These are phyloP conservation scores for Fusarium stilboides DNA, from an alignment of 2,329 filamentous ascomycete genomes.

Conservation along the genomic window DNA sequence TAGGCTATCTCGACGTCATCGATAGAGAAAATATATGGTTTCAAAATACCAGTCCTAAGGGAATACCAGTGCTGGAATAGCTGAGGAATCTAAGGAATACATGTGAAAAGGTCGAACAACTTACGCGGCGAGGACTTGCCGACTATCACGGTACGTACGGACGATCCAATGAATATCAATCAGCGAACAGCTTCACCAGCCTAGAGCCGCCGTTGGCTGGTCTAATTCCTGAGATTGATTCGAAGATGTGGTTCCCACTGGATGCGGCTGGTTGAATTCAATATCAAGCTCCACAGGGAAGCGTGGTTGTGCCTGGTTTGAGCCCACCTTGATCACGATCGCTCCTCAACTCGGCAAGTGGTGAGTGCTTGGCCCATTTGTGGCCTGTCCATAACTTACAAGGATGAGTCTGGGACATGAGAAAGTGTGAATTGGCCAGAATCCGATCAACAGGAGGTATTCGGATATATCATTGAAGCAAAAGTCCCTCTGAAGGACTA, in stretches of 20 bases:
- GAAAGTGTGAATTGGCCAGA: conserved; percentile 6
- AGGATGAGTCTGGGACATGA: conserved; percentile 18
- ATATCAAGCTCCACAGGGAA: conserved; percentile 37
- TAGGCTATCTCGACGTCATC: conserved; percentile 33
- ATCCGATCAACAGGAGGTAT: conserved; percentile 3
- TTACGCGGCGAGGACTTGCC: background rate
- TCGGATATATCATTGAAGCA: background rate
- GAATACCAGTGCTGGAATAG: background rate
- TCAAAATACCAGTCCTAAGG: conserved; percentile 3
- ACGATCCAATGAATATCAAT: background rate
- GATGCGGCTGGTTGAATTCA: conserved; percentile 38
- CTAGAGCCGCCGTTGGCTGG: background rate
- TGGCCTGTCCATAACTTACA: conserved; percentile 20
- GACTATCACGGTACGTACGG: background rate
- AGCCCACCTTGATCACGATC: conserved; percentile 39
- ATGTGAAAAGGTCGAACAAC: background rate
- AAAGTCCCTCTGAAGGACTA: background rate
- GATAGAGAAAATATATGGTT: conserved; percentile 11
- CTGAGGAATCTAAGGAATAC: background rate
- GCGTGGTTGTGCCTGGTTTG: conserved; percentile 33
- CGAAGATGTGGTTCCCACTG: conserved; percentile 22
- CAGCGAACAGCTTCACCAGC: conserved; percentile 1
- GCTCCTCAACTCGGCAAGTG: conserved; percentile 30
- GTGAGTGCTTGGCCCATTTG: conserved; percentile 29
- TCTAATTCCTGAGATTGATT: conserved; percentile 9